Base-by-base conservation (phyloP, 768 basidiomycete genomes). In the Pleurotus tuber-regium region DNA sequence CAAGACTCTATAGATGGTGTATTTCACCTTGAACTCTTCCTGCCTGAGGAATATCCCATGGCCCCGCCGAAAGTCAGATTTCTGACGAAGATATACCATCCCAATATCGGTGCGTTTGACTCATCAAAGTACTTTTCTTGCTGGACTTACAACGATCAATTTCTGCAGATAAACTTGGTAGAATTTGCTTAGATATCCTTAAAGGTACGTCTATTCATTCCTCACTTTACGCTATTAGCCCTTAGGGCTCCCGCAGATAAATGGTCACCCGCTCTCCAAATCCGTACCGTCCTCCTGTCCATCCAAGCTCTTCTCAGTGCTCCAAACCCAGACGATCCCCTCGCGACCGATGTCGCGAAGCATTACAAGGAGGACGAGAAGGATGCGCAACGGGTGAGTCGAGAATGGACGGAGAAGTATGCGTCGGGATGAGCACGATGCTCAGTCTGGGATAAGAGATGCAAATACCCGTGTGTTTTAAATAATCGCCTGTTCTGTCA, bases 11-110 rank as follows among this genome's bases (percentile, higher is more conserved):
- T 9, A 97, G 95, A 87, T 60, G 97, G 96, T 18, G 76, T 89
- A 16, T 98, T 98, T 75, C 89, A 86, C 61, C 79, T 98, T n/a
- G 97, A 99, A 70, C 77, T 99, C 38, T 99, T 98, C 74, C 76
- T 99, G 23, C 97, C 97, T 3, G 97, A 98, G 70, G 97, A 98
- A 69, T 99, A 99, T 71, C 97, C 97, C 1, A 99, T 99, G 97
- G 90, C 89, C 43, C 96, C 97, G 0, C 97, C 97, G 19, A 99
- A 99, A 72, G 97, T 99, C 52, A 80, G 96, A 59, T 98, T 96
- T 74, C 74, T 97, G 60, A 97, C 95, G 51, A 95, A 94, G 86
- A 96, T 98, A 76, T 95, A 96, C 75, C 94, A 98, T 70, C 95
- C 97, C 42, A 99, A 99, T 69, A 99, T 99, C 72, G 96, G 96